Evolutionary conservation across 306 rosid genomes (phyloP).

Genomic region (Citrullus colocynthis): DNA sequence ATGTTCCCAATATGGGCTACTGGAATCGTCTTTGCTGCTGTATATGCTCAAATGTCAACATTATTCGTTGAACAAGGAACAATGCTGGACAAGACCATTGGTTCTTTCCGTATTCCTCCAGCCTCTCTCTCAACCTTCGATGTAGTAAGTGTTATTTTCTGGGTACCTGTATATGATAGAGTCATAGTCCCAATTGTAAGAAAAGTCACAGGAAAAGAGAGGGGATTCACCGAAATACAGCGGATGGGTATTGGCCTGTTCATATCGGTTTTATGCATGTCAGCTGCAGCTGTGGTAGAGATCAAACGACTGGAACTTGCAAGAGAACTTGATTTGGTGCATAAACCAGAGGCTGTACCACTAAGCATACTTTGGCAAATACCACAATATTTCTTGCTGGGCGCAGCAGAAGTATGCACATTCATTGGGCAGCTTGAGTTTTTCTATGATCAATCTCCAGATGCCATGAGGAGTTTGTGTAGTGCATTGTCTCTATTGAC

Average conservation of each 20-base stretch:
- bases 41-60: slow-evolving; percentile 93
- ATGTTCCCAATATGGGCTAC: slow-evolving; percentile 96
- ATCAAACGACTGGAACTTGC: slow-evolving; percentile 59
- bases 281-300: slow-evolving; percentile 84
- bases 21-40: slow-evolving; percentile 77
- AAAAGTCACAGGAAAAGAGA: slow-evolving; percentile 63
- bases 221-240: slow-evolving; percentile 89
- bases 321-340: slow-evolving; percentile 43
- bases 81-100: slow-evolving; percentile 62
- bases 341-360: slow-evolving; percentile 53
- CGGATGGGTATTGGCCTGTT: slow-evolving; percentile 93
- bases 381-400: slow-evolving; percentile 84
- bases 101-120: slow-evolving; percentile 80
- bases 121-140: slow-evolving; percentile 85
- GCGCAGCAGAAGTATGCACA: slow-evolving; percentile 79
- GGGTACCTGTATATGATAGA: slow-evolving; percentile 81
- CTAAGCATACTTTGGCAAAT: slow-evolving; percentile 62
- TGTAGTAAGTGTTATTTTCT: slow-evolving; percentile 69
- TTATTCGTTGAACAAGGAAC: slow-evolving; percentile 91
- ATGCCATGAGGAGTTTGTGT: slow-evolving; percentile 92
- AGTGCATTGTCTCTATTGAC: slow-evolving; percentile 84
- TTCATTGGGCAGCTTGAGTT: slow-evolving; percentile 88
- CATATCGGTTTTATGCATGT: slow-evolving; percentile 74
- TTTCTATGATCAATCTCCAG: slow-evolving; percentile 95
- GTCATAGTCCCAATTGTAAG: slow-evolving; percentile 72